Percentiles rank a stretch among this genome's conserved stretches.
Evolutionary conservation across 1,284 basidiomycete genomes (phyloP).

Genomic region (Cystobasidium slooffiae): DNA sequence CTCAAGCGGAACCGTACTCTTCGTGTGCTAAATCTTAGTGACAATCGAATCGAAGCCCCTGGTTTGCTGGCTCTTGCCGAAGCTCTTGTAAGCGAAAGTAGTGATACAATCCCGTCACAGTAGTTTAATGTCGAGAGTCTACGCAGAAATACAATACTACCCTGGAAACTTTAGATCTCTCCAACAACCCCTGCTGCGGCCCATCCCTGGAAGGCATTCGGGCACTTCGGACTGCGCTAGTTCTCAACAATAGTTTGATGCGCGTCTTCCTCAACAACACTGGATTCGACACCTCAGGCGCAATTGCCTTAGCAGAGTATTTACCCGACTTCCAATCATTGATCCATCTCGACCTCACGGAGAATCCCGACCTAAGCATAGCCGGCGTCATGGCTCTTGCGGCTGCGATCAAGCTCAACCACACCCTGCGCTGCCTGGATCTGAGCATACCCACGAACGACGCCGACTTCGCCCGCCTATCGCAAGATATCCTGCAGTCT

Average conservation of each 20-base stretch:
- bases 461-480: conserved; percentile 74
- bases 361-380: conserved; percentile 67
- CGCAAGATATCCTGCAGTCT: conserved; percentile 60
- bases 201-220: conserved; percentile 84
- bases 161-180: conserved; percentile 90
- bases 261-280: conserved; percentile 89
- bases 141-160: conserved; percentile 88
- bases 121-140: background rate
- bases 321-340: conserved; percentile 85
- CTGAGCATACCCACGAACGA: conserved; percentile 87
- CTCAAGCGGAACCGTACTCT: conserved; percentile 93
- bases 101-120: background rate
- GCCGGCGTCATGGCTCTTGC: conserved; percentile 91
- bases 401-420: conserved; percentile 79
- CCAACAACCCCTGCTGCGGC: conserved; percentile 89
- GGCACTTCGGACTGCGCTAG: conserved; percentile 87
- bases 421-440: conserved; percentile 86
- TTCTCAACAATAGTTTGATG: conserved; percentile 87
- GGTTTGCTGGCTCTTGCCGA: conserved; percentile 84
- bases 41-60: conserved; percentile 85
- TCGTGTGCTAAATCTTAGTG: conserved; percentile 88
- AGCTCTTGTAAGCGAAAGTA: conserved; percentile 69
- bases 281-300: conserved; percentile 77
- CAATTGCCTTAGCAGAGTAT: conserved; percentile 94
- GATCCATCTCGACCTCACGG: conserved; percentile 70